Evolutionary conservation across 495 filamentous ascomycete genomes (phyloP), one percentile per base, ranked within the genome.

Genomic region (Hypoxylon subgilvum): DNA sequence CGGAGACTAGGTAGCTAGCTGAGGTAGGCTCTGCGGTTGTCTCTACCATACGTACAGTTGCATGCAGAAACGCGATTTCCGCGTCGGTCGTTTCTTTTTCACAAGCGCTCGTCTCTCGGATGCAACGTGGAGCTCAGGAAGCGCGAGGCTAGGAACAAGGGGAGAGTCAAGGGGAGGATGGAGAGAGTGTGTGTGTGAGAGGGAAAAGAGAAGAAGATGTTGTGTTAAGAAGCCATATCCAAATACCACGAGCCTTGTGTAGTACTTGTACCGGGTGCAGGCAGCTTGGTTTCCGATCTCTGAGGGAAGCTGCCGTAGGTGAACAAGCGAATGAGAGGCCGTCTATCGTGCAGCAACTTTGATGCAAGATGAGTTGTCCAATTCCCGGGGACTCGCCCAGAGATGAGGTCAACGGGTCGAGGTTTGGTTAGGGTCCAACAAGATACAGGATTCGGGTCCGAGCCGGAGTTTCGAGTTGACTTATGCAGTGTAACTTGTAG

Each of bases 331-430:
- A 68, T 71, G 65, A 58, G 69, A 69, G 66, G 63, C 65, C 72
- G 72, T 70, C 57, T 66, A 74, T 66, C 69, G 41, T 71, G 73
- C 72, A 72, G 72, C 69, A 67, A 61, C 65, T 60, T 61, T 63
- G 48, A 67, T 78, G 75, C 75, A 75, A 71, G 74, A 72, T 78
- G 74, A 77, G 74, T 78, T 78, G 75, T 76, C 71, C 75, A 72
- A 66, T 66, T 61, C 25, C 44, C 42, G 42, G 47, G 47, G 52
- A 47, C 47, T 23, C 6, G 41, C 18, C 30, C 25, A 41, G 44
- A 58, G 43, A 47, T 58, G 49, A 58, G 38, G 27, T 57, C 48
- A 63, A 57, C 31, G 39, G 32, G 43, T 32, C 34, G 25, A 12
- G 30, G 40, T 13, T 53, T 48, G 17, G 32, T 40, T 31, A 25